Evolutionary conservation across 2,329 filamentous ascomycete species (phyloP).

Genomic region (Aspergillus piperis): DNA sequence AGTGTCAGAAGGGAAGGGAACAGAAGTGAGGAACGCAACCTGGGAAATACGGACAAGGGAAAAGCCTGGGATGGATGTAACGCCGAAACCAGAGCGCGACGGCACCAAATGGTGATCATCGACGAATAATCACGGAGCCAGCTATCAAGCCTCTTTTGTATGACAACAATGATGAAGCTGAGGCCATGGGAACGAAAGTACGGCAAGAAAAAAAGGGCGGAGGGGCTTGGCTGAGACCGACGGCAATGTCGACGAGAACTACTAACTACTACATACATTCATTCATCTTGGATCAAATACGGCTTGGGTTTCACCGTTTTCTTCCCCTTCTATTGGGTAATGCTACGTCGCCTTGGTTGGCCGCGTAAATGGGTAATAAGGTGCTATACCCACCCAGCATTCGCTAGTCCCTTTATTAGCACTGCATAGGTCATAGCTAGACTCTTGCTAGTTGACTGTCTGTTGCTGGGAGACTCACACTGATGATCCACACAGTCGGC

Average conservation of each 20-base stretch:
- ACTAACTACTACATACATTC: background rate
- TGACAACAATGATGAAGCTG: background rate
- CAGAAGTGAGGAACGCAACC: constrained; percentile 24
- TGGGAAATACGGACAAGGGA: background rate
- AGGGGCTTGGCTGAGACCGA: background rate
- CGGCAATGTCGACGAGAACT: background rate
- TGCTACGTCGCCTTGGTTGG: background rate
- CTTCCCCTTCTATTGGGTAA: background rate
- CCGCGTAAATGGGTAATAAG: background rate
- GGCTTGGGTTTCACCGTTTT: background rate
- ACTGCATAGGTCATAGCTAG: background rate
- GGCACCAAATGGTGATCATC: background rate
- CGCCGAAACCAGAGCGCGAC: background rate
- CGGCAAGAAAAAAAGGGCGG: background rate
- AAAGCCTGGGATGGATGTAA: background rate
- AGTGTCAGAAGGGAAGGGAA: constrained; percentile 24
- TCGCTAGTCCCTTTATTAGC: background rate
- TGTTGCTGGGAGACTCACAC: background rate
- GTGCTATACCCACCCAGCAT: background rate
- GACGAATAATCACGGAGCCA: background rate
- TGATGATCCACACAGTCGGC: background rate
- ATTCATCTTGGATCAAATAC: background rate
- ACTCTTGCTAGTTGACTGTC: too few species aligned
- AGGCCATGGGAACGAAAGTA: background rate
- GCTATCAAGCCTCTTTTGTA: background rate